Conservation (phyloP, 2,329 filamentous ascomycete genomes). For the Fusarium citri region DNA sequence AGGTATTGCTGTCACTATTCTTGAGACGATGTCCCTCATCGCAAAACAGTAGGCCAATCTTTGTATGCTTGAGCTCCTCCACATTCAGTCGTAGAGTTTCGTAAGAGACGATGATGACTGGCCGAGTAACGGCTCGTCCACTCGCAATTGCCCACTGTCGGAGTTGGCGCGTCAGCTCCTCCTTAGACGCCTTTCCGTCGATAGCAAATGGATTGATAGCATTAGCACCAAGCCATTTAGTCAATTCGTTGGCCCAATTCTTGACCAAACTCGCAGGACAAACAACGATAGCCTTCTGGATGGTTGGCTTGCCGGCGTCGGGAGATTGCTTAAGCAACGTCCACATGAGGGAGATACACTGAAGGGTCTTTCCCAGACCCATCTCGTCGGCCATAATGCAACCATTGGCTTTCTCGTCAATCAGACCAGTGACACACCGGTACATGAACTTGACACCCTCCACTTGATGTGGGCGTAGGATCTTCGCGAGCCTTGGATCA, state of each 20-base stretch:
- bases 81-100: constrained; percentile 93
- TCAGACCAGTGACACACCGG: constrained; percentile 91
- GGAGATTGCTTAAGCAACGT: constrained; percentile 95
- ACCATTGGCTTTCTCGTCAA: constrained; percentile 91
- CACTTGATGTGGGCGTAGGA: constrained; percentile 94
- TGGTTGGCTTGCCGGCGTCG: constrained; percentile 91
- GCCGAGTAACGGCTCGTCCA: constrained; percentile 88
- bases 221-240: constrained; percentile 95
- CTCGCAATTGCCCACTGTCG: constrained; percentile 94
- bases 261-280: constrained; percentile 96
- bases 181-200: constrained; percentile 95
- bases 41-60: constrained; percentile 92
- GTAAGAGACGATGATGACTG: constrained; percentile 97
- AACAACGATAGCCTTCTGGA: constrained; percentile 96
- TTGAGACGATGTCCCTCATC: constrained; percentile 97
- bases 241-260: constrained; percentile 97
- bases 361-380: constrained; percentile 96
- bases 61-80: constrained; percentile 87
- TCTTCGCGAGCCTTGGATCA: constrained; percentile 88
- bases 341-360: constrained; percentile 98
- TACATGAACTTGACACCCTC: constrained; percentile 99
- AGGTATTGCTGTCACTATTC: constrained; percentile 96
- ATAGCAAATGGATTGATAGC: constrained; percentile 94
- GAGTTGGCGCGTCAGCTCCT: constrained; percentile 89
- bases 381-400: constrained; percentile 99